A percentile compares a stretch with the other conserved stretches of the same genome.
These are phyloP conservation scores for Spongospora subterranea DNA, from an alignment of 208 protist genomes.

Conservation along the genomic window DNA sequence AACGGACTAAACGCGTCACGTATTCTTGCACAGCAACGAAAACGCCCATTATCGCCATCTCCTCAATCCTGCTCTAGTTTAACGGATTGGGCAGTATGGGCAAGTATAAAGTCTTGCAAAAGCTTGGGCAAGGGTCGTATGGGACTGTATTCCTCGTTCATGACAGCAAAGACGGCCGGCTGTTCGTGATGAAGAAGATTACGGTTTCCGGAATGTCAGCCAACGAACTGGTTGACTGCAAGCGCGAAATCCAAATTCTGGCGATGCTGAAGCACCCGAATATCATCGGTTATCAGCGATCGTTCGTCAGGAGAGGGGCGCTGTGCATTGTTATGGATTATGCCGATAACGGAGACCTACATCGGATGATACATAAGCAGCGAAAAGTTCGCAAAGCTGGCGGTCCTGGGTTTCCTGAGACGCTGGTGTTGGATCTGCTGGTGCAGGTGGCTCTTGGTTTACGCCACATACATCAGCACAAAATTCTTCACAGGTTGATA, in stretches of 20 bases:
- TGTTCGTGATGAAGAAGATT: conserved; percentile 87
- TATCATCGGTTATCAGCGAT: conserved; percentile 83
- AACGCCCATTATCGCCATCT: too few species aligned
- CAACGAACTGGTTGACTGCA: conserved; percentile 86
- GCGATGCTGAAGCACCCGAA: conserved; percentile 84
- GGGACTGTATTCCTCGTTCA: conserved; percentile 58
- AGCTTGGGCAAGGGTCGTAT: conserved; percentile 59
- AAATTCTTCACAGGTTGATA: conserved; percentile 77
- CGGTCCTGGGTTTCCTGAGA: conserved; percentile 68
- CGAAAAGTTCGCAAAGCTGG: conserved; percentile 62
- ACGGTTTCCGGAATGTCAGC: conserved; percentile 82
- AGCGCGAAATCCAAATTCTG: conserved; percentile 88
- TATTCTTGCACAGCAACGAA: too few species aligned
- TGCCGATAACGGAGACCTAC: conserved; percentile 70
- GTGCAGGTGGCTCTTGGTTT: conserved; percentile 75
- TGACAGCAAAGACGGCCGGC: conserved; percentile 71
- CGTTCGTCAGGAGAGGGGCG: conserved; percentile 68
- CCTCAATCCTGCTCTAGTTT: too few species aligned
- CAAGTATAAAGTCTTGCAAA: conserved; percentile 57
- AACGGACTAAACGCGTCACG: too few species aligned
- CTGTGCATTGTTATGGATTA: conserved; percentile 79
- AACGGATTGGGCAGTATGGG: too few species aligned
- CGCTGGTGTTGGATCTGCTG: conserved; percentile 74
- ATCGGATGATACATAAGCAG: conserved; percentile 66
- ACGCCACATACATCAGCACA: conserved; percentile 75